Evolutionary conservation across 2,329 filamentous ascomycete species (phyloP).

Genomic region (Aspergillus sp.): DNA sequence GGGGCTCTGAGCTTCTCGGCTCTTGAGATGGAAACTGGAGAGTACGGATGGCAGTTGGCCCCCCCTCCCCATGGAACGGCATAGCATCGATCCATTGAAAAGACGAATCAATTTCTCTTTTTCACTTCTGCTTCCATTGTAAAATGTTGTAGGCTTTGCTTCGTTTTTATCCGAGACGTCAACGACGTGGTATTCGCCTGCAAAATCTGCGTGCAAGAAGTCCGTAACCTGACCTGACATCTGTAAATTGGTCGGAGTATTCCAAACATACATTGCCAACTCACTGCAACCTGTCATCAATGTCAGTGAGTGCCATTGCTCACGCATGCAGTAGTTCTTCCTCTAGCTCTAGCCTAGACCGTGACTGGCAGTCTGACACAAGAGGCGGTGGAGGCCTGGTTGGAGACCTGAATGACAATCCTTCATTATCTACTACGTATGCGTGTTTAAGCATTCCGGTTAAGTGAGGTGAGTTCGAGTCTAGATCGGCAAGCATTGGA

Average conservation of each 20-base stretch:
- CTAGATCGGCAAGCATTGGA: too few relatives aligned
- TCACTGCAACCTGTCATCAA: neutral
- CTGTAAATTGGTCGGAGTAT: neutral
- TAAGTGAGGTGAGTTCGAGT: too few relatives aligned
- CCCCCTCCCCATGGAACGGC: conserved; percentile 12
- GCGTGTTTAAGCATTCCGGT: too few relatives aligned
- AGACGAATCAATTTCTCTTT: conserved; percentile 16
- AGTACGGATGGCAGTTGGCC: conserved; percentile 20
- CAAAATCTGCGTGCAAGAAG: neutral
- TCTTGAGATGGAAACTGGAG: conserved; percentile 23
- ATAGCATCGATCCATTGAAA: conserved; percentile 21
- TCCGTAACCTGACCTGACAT: conserved; percentile 9
- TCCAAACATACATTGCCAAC: conserved; percentile 8
- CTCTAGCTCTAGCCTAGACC: neutral
- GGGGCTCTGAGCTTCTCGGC: conserved; percentile 2
- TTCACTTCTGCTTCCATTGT: conserved; percentile 4
- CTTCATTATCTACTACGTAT: too few relatives aligned
- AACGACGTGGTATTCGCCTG: neutral
- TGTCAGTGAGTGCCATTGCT: neutral
- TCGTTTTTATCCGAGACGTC: neutral
- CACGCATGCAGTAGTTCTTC: neutral
- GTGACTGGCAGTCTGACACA: neutral
- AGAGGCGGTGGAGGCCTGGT: neutral
- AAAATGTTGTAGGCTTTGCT: neutral
- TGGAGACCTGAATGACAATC: too few relatives aligned